Base-by-base conservation (phyloP, 2,329 filamentous ascomycete genomes). In the Aspergillus nomiae region DNA sequence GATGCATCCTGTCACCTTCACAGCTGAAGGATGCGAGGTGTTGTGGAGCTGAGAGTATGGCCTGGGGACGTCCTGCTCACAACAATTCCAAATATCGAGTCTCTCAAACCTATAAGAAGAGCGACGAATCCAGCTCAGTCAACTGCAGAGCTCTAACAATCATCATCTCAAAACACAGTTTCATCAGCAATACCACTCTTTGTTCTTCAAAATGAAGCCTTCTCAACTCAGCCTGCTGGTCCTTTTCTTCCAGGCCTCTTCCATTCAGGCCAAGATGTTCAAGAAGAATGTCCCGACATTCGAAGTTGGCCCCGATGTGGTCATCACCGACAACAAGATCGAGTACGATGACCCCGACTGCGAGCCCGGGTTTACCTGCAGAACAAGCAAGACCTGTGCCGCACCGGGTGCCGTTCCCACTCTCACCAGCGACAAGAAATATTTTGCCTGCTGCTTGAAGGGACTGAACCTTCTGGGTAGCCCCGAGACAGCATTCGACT, bases 401-500 rank as follows among this genome's bases (percentile, higher is more conserved):
- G 32, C 51, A 4, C 21, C 34, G 6, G 57, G 51, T 19, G 46
- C 61, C 19, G 43, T 54, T 7, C 61, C 60, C 46, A 65, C 57
- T n/a, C 60, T 65, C 28, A 63, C 57, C 54, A 30, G 26, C 6
- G 51, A 59, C 60, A 53, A 50, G 34, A 59, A 58, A 41, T 53
- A 63, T 48, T 62, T 59, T 28, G 53, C 60, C 46, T 65, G 63
- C 63, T 65, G 63, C 43, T 46, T 43, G 26, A 5, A 46, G 3
- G 50, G 53, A 24, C 63, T 56, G 60, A 45, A 34, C 7, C 63
- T 65, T 19, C 43, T 65, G 4, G 63, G 63, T 16, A 60, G 45
- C 26, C 45, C 55, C 8, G 63, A 63, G 26, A 65, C 63, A 36
- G 63, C 60, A 2, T 65, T 65, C 19, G 63, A 65, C 21, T 65